These are phyloP conservation scores for Hericium coralloides DNA, from an alignment of 768 basidiomycete species.

Conservation along the genomic window DNA sequence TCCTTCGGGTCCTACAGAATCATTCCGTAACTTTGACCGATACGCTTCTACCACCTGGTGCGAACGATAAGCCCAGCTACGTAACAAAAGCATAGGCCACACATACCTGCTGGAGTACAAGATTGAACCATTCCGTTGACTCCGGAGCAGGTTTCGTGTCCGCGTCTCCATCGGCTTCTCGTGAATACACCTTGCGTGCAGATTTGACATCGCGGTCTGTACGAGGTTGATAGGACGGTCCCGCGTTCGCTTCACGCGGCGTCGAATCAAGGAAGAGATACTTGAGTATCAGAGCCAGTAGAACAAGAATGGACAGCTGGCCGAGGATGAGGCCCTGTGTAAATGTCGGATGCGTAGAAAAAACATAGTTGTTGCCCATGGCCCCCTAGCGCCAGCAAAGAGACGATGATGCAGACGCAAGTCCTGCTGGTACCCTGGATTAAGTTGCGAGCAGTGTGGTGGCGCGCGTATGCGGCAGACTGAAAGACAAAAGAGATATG, in stretches of 20 bases:
- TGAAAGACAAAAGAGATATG: not conserved
- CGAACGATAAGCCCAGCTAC: not conserved
- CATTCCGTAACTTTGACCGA: constrained; percentile 66
- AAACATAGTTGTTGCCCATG: constrained; percentile 48
- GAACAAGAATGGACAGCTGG: constrained; percentile 77
- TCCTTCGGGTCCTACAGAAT: constrained; percentile 60
- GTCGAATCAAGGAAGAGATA: constrained; percentile 88
- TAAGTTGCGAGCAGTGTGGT: too few relatives aligned
- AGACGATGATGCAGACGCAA: not conserved
- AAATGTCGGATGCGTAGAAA: constrained; percentile 81
- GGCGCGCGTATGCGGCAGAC: too few relatives aligned
- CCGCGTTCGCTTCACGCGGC: constrained; percentile 44
- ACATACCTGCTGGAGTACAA: constrained; percentile 70
- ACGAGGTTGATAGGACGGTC: constrained; percentile 47
- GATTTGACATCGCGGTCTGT: not conserved
- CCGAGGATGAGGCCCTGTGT: constrained; percentile 92
- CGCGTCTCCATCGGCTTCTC: not conserved
- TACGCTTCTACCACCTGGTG: constrained; percentile 56
- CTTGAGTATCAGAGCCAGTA: constrained; percentile 76
- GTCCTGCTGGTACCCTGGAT: not conserved
- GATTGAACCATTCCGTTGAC: constrained; percentile 88
- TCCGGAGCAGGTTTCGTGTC: constrained; percentile 36
- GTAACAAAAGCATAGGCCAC: not conserved
- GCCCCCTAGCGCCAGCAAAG: not conserved
- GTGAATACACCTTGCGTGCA: not conserved